These are phyloP conservation scores for Fusarium sp. DNA, from an alignment of 2,329 filamentous ascomycete species.

Conservation along the genomic window DNA sequence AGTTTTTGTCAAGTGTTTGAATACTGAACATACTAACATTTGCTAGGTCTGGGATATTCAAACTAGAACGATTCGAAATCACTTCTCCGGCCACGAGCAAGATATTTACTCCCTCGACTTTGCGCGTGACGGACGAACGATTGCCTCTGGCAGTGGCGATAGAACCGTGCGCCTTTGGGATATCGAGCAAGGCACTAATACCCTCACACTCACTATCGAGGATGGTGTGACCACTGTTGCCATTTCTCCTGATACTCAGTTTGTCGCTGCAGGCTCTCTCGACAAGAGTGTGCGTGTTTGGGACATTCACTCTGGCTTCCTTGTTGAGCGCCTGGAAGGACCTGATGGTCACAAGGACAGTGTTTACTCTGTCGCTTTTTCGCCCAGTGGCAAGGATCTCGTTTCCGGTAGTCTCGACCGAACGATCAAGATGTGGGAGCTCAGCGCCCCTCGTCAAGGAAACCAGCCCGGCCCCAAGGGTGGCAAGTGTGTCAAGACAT, in stretches of 20 bases:
- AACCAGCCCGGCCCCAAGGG: conserved; percentile 78
- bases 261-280: conserved; percentile 91
- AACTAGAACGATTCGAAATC: conserved; percentile 84
- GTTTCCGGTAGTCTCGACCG: conserved; percentile 96
- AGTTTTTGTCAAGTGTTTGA: conserved; percentile 50
- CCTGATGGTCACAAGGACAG: conserved; percentile 96
- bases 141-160: conserved; percentile 95
- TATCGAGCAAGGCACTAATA: conserved; percentile 84
- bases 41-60: conserved; percentile 92
- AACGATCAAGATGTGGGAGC: conserved; percentile 99
- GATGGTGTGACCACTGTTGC: conserved; percentile 98
- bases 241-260: conserved; percentile 94
- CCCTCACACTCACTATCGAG: conserved; percentile 89
- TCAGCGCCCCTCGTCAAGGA: conserved; percentile 77
- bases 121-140: conserved; percentile 90
- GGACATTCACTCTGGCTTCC: conserved; percentile 87
- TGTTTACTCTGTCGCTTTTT: conserved; percentile 96
- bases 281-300: conserved; percentile 98
- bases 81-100: conserved; percentile 96
- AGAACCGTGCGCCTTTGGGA: conserved; percentile 97
- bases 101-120: conserved; percentile 98
- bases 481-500: conserved; percentile 95
- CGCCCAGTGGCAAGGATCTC: conserved; percentile 90
- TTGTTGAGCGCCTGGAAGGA: conserved; percentile 92
- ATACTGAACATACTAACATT: conserved; percentile 17